A percentile compares a stretch with the other conserved stretches of the same genome.
Evolutionary conservation across 352 stramenopile species (phyloP).

Genomic region (Phytophthora cryptogea): DNA sequence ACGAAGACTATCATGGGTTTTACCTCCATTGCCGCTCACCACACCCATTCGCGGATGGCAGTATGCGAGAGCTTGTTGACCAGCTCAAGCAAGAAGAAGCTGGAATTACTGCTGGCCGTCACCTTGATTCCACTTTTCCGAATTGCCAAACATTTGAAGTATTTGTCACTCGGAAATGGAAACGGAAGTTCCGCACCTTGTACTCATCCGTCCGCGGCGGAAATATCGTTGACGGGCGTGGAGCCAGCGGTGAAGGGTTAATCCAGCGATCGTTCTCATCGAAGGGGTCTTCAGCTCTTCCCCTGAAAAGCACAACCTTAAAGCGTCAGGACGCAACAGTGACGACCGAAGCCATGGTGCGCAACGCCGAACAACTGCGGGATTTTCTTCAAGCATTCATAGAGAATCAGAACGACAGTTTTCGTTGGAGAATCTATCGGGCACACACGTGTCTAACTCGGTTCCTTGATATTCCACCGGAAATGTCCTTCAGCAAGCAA

Average conservation of each 20-base stretch:
- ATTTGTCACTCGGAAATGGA: constrained; percentile 90
- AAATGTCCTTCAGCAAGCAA: constrained; percentile 71
- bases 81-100: constrained; percentile 92
- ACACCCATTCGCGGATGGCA: constrained; percentile 92
- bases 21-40: constrained; percentile 95
- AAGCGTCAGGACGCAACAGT: constrained; percentile 17
- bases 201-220: constrained; percentile 46
- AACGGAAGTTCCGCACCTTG: constrained; percentile 79
- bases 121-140: constrained; percentile 78
- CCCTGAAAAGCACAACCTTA: constrained; percentile 23
- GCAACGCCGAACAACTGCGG: constrained; percentile 54
- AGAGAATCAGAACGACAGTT: constrained; percentile 81
- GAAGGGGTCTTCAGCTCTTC: constrained; percentile 24
- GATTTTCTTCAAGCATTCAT: constrained; percentile 87
- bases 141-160: constrained; percentile 93
- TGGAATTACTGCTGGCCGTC: constrained; percentile 82
- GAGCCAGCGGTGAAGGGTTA: constrained; percentile 22
- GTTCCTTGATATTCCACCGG: constrained; percentile 72
- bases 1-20: constrained; percentile 93
- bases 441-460: constrained; percentile 72
- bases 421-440: constrained; percentile 79
- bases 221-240: constrained; percentile 14
- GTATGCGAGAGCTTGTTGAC: constrained; percentile 91
- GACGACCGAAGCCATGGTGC: constrained; percentile 59
- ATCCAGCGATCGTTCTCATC: constrained; percentile 37